These are phyloP conservation scores for Mimosa pudica DNA, from an alignment of 306 rosid species.

Conservation along the genomic window DNA sequence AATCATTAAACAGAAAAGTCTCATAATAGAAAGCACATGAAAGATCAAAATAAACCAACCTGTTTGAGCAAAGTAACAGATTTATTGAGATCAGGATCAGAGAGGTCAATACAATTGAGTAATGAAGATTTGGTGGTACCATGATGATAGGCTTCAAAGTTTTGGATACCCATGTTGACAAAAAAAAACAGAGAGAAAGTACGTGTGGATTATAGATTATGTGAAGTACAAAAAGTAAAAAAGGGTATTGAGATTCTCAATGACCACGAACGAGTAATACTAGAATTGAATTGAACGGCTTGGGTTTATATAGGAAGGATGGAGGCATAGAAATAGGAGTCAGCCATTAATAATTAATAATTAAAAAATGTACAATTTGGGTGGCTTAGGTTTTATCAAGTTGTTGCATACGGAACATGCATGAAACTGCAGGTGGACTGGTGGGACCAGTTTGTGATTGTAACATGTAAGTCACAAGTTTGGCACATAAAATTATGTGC, in stretches of 20 bases:
- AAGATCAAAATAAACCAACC: slow-evolving; percentile 28
- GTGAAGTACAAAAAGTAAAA: not conserved
- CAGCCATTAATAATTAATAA: not conserved
- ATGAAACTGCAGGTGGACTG: not conserved
- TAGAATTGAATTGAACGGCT: not conserved
- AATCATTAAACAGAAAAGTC: not conserved
- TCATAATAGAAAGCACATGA: not conserved
- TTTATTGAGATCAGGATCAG: slow-evolving; percentile 43
- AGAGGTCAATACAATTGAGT: slow-evolving; percentile 67
- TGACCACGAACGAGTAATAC: not conserved
- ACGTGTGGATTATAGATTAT: not conserved
- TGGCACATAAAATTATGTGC: not conserved
- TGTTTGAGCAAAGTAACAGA: slow-evolving; percentile 61
- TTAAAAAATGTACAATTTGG: not conserved
- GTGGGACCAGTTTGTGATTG: not conserved
- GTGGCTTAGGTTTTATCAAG: not conserved
- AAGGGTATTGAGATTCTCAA: not conserved
- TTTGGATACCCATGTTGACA: not conserved
- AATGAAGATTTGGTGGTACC: slow-evolving; percentile 37
- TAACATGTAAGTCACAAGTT: not conserved
- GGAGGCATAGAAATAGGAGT: not conserved
- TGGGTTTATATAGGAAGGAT: not conserved
- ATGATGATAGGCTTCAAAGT: not conserved
- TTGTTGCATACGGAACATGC: not conserved
- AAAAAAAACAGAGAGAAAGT: not conserved